Conservation (phyloP, 2,329 filamentous ascomycete genomes). For the Aspergillus chevalieri region DNA sequence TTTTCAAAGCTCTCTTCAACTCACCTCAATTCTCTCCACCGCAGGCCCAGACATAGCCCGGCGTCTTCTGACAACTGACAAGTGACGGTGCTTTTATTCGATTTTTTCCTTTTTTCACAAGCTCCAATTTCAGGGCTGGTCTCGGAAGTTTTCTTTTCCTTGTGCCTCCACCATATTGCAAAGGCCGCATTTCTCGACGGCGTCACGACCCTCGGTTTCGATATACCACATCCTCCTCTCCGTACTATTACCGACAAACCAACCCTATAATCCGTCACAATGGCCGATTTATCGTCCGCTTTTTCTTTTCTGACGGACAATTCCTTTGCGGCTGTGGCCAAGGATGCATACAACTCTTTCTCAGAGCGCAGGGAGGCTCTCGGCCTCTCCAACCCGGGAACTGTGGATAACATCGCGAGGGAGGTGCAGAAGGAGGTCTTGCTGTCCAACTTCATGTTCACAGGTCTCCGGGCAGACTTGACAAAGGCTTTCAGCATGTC, state of each 20-base stretch:
- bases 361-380: slow-evolving; percentile 80
- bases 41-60: slow-evolving; percentile 20
- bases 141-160: slow-evolving; percentile 20
- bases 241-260: slow-evolving; percentile 9
- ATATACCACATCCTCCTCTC: background rate
- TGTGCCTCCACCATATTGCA: slow-evolving; percentile 19
- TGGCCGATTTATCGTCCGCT: slow-evolving; percentile 42
- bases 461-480: slow-evolving; percentile 88
- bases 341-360: slow-evolving; percentile 75
- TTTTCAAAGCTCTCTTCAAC: slow-evolving; percentile 27
- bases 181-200: slow-evolving; percentile 17
- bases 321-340: slow-evolving; percentile 61
- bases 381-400: slow-evolving; percentile 85
- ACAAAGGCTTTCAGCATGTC: slow-evolving; percentile 93
- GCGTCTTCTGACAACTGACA: slow-evolving; percentile 7
- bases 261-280: slow-evolving; percentile 21
- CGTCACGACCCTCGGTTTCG: slow-evolving; percentile 16
- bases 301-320: slow-evolving; percentile 68
- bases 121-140: slow-evolving; percentile 22
- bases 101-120: slow-evolving; percentile 5
- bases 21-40: slow-evolving; percentile 11
- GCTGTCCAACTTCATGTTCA: slow-evolving; percentile 94
- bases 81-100: slow-evolving; percentile 16
- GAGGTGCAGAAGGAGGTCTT: slow-evolving; percentile 97
- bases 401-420: slow-evolving; percentile 78